Evolutionary conservation across 495 filamentous ascomycete species (phyloP).

Genomic region (Diplogelasinospora grovesii): DNA sequence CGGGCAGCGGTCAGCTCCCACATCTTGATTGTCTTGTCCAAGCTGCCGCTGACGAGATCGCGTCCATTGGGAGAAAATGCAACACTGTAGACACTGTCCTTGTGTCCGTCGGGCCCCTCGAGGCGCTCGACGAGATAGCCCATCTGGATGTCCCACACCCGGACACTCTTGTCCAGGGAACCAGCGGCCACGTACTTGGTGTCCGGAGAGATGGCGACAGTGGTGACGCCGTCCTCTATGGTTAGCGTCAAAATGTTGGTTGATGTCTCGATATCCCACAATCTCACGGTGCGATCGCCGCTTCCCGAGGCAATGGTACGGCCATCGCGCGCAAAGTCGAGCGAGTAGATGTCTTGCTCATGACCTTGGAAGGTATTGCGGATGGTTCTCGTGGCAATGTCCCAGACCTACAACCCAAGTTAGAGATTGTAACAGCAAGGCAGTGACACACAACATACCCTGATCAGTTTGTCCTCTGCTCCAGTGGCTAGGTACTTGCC

Average conservation of each 20-base stretch:
- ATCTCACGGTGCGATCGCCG: conserved; percentile 79
- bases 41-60: conserved; percentile 79
- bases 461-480: conserved; percentile 85
- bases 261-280: conserved; percentile 79
- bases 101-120: conserved; percentile 80
- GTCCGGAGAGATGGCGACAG: conserved; percentile 86
- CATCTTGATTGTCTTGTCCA: conserved; percentile 94
- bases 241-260: conserved; percentile 68
- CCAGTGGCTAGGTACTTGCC: conserved; percentile 84
- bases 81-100: conserved; percentile 88
- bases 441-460: conserved; percentile 49
- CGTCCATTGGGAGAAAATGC: conserved; percentile 84
- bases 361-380: conserved; percentile 78
- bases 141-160: conserved; percentile 77
- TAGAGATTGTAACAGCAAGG: no score
- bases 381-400: conserved; percentile 68
- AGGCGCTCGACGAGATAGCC: conserved; percentile 79
- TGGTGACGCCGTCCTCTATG: conserved; percentile 88
- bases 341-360: conserved; percentile 91
- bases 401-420: conserved; percentile 69
- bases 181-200: conserved; percentile 81
- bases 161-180: conserved; percentile 83
- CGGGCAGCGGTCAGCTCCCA: conserved; percentile 76
- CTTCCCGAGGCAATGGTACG: conserved; percentile 84
- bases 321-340: conserved; percentile 82